A percentile compares a stretch with the other conserved stretches of the same genome.
phyloP scores from a whole-genome alignment of 305 asterid genomes.

The Rubia balearica region DNA sequence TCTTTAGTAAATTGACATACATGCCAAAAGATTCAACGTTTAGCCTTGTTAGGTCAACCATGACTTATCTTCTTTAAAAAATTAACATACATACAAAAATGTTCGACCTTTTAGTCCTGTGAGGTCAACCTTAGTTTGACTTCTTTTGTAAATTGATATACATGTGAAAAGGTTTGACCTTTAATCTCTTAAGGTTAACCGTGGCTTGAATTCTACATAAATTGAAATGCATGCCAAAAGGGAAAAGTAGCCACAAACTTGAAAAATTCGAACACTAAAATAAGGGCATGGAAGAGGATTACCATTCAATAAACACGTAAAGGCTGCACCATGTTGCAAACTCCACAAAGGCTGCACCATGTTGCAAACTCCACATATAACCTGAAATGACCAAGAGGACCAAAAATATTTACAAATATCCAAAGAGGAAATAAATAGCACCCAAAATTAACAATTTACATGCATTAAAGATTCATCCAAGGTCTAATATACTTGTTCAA shows the following conservation, averaged over 20 bases:
- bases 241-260: neutral
- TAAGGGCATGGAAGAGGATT: neutral
- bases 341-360: too few species aligned
- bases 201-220: too few species aligned
- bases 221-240: neutral
- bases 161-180: too few species aligned
- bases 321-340: slow-evolving; percentile 94
- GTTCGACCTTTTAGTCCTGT: too few species aligned
- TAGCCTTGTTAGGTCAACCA: too few species aligned
- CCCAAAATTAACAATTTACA: neutral
- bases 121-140: too few species aligned
- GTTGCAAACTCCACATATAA: slow-evolving; percentile 83
- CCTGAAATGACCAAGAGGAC: slow-evolving; percentile 38
- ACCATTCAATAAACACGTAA: slow-evolving; percentile 36
- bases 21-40: too few species aligned
- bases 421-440: neutral
- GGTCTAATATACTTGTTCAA: slow-evolving; percentile 59
- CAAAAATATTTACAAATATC: neutral
- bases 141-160: too few species aligned
- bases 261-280: neutral
- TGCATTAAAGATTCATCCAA: slow-evolving; percentile 5
- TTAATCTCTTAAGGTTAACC: too few species aligned
- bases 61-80: too few species aligned
- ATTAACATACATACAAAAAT: too few species aligned
- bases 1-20: too few species aligned